phyloP scores from a whole-genome alignment of 2,329 filamentous ascomycete genomes.

The Cladophialophora chaetospira region DNA sequence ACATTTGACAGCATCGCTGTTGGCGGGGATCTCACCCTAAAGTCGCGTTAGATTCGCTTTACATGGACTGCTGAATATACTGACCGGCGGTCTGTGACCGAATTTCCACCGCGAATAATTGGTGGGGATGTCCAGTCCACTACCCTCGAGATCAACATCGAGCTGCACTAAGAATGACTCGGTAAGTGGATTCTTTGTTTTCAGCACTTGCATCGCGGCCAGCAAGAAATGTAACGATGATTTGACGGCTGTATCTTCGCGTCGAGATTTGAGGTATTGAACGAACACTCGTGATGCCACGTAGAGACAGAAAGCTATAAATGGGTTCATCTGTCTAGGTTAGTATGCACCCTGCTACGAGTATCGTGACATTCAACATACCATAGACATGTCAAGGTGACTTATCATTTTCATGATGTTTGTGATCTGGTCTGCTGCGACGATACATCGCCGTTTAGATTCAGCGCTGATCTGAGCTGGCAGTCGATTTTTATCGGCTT shows the following conservation, averaged over 20 bases:
- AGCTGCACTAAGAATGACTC: slow-evolving; percentile 94
- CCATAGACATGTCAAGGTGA: slow-evolving; percentile 79
- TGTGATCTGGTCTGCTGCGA: slow-evolving; percentile 89
- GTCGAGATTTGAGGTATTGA: slow-evolving; percentile 92
- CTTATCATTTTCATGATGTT: slow-evolving; percentile 95
- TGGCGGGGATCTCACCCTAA: slow-evolving; percentile 30
- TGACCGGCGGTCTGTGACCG: slow-evolving; percentile 25
- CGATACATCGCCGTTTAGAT: slow-evolving; percentile 90
- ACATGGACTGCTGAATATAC: background rate
- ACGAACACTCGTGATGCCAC: slow-evolving; percentile 95
- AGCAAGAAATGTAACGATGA: slow-evolving; percentile 89
- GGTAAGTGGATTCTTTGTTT: slow-evolving; percentile 83
- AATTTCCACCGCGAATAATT: slow-evolving; percentile 27
- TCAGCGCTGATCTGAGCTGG: slow-evolving; percentile 77
- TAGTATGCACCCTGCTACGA: background rate
- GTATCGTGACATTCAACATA: slow-evolving; percentile 53
- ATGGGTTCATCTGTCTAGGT: slow-evolving; percentile 77
- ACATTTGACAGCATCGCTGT: slow-evolving; percentile 32
- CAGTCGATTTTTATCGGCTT: slow-evolving; percentile 85
- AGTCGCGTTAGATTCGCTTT: slow-evolving; percentile 8
- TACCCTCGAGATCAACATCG: slow-evolving; percentile 80
- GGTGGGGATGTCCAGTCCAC: slow-evolving; percentile 38
- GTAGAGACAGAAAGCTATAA: slow-evolving; percentile 92
- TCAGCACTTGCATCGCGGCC: slow-evolving; percentile 85
- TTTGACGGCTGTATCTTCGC: slow-evolving; percentile 74